Evolutionary conservation across 2,329 filamentous ascomycete species (phyloP), one percentile per base, ranked within the genome.

Genomic region (Graphiopsis chlorocephala): DNA sequence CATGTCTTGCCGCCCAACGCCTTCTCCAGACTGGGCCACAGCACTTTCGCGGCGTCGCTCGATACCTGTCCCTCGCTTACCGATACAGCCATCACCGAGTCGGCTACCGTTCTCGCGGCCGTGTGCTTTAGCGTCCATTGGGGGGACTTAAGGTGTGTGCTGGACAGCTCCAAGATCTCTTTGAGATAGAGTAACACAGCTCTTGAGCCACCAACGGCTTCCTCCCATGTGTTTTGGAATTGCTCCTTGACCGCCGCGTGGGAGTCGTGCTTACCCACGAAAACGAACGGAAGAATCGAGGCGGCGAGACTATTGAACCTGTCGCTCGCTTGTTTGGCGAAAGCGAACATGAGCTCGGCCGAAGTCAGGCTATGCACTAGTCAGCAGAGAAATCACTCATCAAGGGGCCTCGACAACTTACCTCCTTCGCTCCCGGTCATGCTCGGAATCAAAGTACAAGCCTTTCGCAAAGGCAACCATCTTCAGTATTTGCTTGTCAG

Each of bases 111-210:
- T 65, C 95, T 86, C 8, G 93, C 92, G 10, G 90, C 90, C 0
- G 92, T 91, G 72, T 98, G 94, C 76, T 96, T 95, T 64, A 98
- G 85, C 2, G 88, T 88, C 95, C 95, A 99, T 72, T 92, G 91
- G 1, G 91, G 86, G 1, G 91, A 93, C 35, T 91, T 88, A 8
- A 98, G 81, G 61, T 92, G 85, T 38, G 83, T 81, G 38, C 86
- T 82, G 1, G 88, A 86, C 1, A 98, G 82, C 0, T 78, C 79
- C 4, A 90, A 83, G 69, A 98, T 96, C 77, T 99, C 95, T 42
- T 84, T 84, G 7, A 97, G 84, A 74, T 97, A 97, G 1, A 97
- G 85, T 55, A 90, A 85, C 5, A 97, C 91, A 0, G 91, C 90
- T 31, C 93, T 87, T 33, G 85, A 88, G 52, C 92, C 93, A 58